Conservation (phyloP, 805 yeast species). For the Ascoidea asiatica region DNA sequence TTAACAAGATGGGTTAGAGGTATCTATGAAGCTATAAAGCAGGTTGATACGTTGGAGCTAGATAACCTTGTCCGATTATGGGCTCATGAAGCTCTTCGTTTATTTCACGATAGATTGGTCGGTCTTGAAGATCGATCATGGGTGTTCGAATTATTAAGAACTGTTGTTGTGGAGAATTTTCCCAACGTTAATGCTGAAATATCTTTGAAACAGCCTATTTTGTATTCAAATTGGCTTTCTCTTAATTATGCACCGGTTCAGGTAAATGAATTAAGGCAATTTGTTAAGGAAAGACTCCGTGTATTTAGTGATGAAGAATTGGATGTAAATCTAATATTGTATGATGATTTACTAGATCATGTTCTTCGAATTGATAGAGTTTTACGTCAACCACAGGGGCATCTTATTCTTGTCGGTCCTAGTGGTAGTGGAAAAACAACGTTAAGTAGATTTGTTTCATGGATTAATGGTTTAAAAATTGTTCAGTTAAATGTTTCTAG, state of each 20-base stretch:
- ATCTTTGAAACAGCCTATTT: constrained; percentile 35
- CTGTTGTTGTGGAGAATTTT: constrained; percentile 26
- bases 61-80: constrained; percentile 45
- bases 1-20: constrained; percentile 81
- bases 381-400: constrained; percentile 78
- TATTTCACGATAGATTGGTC: constrained; percentile 65
- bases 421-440: constrained; percentile 75
- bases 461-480: constrained; percentile 72
- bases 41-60: constrained; percentile 22
- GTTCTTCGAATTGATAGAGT: constrained; percentile 72
- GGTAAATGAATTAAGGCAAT: constrained; percentile 30
- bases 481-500: constrained; percentile 44
- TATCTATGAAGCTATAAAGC: constrained; percentile 36
- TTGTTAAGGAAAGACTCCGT: constrained; percentile 48
- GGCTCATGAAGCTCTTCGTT: constrained; percentile 70
- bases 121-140: constrained; percentile 29
- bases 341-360: constrained; percentile 62
- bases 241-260: constrained; percentile 44
- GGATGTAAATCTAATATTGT: constrained; percentile 45
- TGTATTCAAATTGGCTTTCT: constrained; percentile 68
- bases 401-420: constrained; percentile 72
- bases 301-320: constrained; percentile 72
- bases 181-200: constrained; percentile 25
- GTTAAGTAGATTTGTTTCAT: constrained; percentile 67
- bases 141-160: constrained; percentile 27